Evolutionary conservation across 2,329 filamentous ascomycete species (phyloP).

Genomic region (Cercospora zeae-maydis): DNA sequence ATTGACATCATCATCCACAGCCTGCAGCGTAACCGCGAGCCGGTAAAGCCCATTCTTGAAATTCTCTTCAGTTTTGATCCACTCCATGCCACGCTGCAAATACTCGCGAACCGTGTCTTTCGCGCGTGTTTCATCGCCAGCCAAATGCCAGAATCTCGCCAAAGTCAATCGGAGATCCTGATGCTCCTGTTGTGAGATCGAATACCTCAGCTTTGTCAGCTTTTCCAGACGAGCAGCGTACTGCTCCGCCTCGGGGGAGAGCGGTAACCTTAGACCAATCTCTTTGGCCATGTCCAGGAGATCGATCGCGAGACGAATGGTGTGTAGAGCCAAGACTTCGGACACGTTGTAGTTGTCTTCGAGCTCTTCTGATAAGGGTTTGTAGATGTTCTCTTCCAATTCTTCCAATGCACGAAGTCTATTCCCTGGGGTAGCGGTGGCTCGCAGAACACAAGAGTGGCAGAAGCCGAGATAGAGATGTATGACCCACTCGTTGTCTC

Average conservation of each 20-base stretch:
- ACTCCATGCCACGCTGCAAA: background rate
- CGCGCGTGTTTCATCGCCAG: background rate
- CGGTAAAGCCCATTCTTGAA: background rate
- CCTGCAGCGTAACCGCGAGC: background rate
- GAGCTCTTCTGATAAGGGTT: background rate
- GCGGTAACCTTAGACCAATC: background rate
- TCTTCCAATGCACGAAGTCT: background rate
- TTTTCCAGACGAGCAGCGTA: background rate
- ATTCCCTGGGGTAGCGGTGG: background rate
- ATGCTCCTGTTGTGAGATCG: background rate
- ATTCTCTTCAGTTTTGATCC: background rate
- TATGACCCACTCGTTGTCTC: background rate
- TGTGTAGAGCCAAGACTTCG: background rate
- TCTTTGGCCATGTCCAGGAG: background rate
- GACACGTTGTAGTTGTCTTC: background rate
- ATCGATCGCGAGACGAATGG: background rate
- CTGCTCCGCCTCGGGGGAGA: background rate
- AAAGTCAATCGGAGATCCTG: background rate
- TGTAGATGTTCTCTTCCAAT: background rate
- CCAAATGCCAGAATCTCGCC: background rate
- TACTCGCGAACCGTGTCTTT: background rate
- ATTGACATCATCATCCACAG: background rate
- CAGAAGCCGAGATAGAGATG: background rate
- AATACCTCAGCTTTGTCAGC: background rate
- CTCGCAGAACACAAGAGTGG: background rate